Conservation (phyloP, 2,329 filamentous ascomycete species). For the Aureobasidium mangrovei region DNA sequence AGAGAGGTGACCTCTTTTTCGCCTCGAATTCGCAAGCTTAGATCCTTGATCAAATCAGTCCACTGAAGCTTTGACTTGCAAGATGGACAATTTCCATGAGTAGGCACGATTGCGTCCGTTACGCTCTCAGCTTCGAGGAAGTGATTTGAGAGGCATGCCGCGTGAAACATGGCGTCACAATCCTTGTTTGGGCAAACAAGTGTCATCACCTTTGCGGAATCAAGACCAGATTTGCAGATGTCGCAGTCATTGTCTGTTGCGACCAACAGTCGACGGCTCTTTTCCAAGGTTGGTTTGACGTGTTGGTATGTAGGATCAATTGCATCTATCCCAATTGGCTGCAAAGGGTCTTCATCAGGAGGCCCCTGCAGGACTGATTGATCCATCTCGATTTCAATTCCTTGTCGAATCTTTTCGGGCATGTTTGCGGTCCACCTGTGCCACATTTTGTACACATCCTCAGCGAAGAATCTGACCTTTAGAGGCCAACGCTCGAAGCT, state of each 20-base stretch:
- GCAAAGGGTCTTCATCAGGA: neutral
- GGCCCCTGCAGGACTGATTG: neutral
- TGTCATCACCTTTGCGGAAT: slow-evolving; percentile 32
- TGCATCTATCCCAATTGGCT: slow-evolving; percentile 29
- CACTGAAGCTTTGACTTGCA: slow-evolving; percentile 59
- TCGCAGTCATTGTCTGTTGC: slow-evolving; percentile 35
- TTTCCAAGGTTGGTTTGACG: slow-evolving; percentile 44
- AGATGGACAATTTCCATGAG: slow-evolving; percentile 59
- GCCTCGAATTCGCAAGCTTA: slow-evolving; percentile 65
- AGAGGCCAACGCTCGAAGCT: slow-evolving; percentile 83
- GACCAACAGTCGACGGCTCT: slow-evolving; percentile 38
- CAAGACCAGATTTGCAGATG: slow-evolving; percentile 39
- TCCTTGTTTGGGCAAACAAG: slow-evolving; percentile 43
- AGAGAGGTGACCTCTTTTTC: slow-evolving; percentile 61
- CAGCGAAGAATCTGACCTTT: slow-evolving; percentile 65
- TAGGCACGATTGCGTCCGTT: slow-evolving; percentile 52
- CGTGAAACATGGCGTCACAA: slow-evolving; percentile 45
- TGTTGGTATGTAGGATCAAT: slow-evolving; percentile 47
- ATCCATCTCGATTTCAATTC: slow-evolving; percentile 31
- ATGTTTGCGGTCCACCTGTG: slow-evolving; percentile 45
- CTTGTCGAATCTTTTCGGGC: slow-evolving; percentile 38
- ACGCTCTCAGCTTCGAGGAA: slow-evolving; percentile 40
- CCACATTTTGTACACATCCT: slow-evolving; percentile 65
- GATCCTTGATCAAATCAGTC: slow-evolving; percentile 72
- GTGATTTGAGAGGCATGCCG: slow-evolving; percentile 45